These are phyloP conservation scores for Kwoniella europaea DNA, from an alignment of 768 basidiomycete genomes.

Conservation along the genomic window DNA sequence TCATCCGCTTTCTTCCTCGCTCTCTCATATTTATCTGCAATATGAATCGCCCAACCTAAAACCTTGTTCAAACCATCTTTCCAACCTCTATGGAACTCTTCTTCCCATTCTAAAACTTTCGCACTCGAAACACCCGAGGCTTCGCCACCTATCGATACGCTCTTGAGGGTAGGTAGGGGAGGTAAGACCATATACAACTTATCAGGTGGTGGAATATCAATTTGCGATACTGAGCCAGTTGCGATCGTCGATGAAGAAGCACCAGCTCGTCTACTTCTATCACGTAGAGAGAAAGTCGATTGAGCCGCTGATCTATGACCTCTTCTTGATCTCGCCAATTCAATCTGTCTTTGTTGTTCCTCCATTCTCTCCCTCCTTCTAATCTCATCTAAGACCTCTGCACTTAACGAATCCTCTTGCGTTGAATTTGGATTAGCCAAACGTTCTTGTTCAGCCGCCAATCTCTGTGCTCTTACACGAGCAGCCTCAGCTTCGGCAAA, in stretches of 20 bases:
- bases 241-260: conserved; percentile 14
- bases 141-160: conserved; percentile 57
- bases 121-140: conserved; percentile 32
- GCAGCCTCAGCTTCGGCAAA: conserved; percentile 42
- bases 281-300: conserved; percentile 55
- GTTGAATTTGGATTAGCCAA: background rate
- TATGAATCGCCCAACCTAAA: conserved; percentile 53
- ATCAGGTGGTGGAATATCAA: conserved; percentile 44
- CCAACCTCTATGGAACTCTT: conserved; percentile 55
- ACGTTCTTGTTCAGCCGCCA: conserved; percentile 5
- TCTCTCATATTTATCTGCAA: conserved; percentile 55
- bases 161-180: conserved; percentile 49
- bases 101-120: conserved; percentile 50
- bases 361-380: conserved; percentile 14
- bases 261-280: conserved; percentile 35
- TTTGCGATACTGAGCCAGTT: conserved; percentile 21
- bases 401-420: conserved; percentile 15
- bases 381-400: conserved; percentile 28
- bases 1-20: conserved; percentile 52
- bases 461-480: conserved; percentile 6
- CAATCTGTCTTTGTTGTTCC: conserved; percentile 33
- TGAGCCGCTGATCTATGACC: conserved; percentile 54
- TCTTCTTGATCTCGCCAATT: conserved; percentile 37
- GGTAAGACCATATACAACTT: conserved; percentile 55
- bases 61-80: conserved; percentile 51